phyloP scores from a whole-genome alignment of 495 filamentous ascomycete genomes.

The Podospora fimiseda region DNA sequence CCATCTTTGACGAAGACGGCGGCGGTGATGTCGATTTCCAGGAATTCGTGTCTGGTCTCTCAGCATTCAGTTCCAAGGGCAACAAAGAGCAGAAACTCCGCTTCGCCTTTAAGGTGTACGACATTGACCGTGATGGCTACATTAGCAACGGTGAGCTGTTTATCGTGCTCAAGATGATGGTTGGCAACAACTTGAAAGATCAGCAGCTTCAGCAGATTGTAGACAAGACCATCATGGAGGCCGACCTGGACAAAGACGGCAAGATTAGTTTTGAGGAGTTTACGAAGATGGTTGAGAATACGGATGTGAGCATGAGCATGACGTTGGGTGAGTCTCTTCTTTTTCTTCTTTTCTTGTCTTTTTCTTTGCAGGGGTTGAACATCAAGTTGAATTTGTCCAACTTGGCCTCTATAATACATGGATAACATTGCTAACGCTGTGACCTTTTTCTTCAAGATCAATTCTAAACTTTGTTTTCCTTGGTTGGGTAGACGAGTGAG shows the following conservation, averaged over 20 bases:
- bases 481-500: too few species aligned
- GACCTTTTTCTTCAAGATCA: too few species aligned
- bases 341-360: too few species aligned
- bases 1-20: conserved; percentile 98
- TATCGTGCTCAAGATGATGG: conserved; percentile 99
- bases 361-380: too few species aligned
- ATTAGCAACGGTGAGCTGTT: conserved; percentile 99
- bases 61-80: conserved; percentile 92
- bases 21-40: conserved; percentile 98
- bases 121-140: conserved; percentile 97
- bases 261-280: conserved; percentile 99
- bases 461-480: too few species aligned
- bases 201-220: conserved; percentile 97
- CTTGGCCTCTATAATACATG: too few species aligned
- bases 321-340: conserved; percentile 88
- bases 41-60: conserved; percentile 94
- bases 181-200: conserved; percentile 98
- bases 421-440: too few species aligned
- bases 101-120: conserved; percentile 99
- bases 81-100: conserved; percentile 98
- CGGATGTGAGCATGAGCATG: conserved; percentile 97
- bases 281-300: conserved; percentile 96
- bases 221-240: conserved; percentile 99
- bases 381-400: too few species aligned
- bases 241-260: conserved; percentile 89